Conservation (phyloP, 495 filamentous ascomycete genomes). For the Trichoderma parareesei region DNA sequence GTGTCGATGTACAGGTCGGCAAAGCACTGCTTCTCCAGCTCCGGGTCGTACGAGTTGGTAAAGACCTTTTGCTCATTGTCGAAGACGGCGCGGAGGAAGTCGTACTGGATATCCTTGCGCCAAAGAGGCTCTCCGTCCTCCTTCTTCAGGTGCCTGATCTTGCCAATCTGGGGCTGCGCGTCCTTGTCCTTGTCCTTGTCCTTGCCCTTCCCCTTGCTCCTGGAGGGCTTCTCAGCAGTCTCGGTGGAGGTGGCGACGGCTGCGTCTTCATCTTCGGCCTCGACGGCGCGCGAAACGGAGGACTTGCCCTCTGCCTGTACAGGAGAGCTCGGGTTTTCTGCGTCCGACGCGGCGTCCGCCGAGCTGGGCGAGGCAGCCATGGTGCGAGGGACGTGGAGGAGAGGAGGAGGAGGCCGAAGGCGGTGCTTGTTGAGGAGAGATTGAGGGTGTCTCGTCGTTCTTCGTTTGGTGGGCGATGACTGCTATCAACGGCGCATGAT, state of each 20-base stretch:
- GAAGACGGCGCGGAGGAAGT: slow-evolving; percentile 88
- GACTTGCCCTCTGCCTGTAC: slow-evolving; percentile 23
- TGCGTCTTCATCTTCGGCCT: slow-evolving; percentile 30
- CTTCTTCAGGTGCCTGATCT: slow-evolving; percentile 93
- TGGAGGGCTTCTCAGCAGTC: slow-evolving; percentile 16
- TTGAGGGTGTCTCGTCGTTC: background rate
- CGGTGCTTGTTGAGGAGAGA: background rate
- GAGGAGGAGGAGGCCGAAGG: background rate
- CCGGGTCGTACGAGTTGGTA: slow-evolving; percentile 70
- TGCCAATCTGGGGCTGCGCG: slow-evolving; percentile 58
- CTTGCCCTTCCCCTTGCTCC: slow-evolving; percentile 27
- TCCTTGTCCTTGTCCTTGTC: slow-evolving; percentile 23
- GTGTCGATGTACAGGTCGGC: slow-evolving; percentile 96
- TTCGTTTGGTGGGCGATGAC: background rate
- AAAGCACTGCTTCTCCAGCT: slow-evolving; percentile 71
- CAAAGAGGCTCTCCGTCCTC: slow-evolving; percentile 94
- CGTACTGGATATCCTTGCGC: slow-evolving; percentile 95
- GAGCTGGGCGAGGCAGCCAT: slow-evolving; percentile 31
- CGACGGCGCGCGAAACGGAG: slow-evolving; percentile 26
- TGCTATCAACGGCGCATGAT: slow-evolving; percentile 1
- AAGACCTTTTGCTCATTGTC: slow-evolving; percentile 79
- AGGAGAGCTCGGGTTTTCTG: slow-evolving; percentile 26
- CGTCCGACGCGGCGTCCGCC: slow-evolving; percentile 22
- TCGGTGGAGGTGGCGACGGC: slow-evolving; percentile 26
- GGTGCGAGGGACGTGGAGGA: slow-evolving; percentile 3